Conservation (phyloP, 1,284 basidiomycete genomes). For the Gymnopus androsaceus region DNA sequence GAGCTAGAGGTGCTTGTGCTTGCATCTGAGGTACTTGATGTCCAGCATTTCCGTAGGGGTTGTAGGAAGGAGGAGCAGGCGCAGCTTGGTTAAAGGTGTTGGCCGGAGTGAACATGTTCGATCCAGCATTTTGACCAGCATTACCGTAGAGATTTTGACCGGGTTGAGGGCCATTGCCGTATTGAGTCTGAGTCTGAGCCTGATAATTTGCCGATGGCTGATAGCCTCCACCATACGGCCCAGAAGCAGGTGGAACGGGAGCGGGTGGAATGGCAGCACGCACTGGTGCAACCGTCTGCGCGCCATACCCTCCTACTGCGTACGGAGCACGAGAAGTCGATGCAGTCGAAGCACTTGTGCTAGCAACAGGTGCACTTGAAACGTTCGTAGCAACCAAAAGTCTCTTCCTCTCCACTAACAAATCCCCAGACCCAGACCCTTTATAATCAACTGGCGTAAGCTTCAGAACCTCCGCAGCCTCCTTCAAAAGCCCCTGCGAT, state of each 20-base stretch:
- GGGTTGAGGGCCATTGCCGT: neutral
- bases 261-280: constrained; percentile 23
- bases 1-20: constrained; percentile 25
- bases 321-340: constrained; percentile 11
- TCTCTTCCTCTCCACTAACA: constrained; percentile 66
- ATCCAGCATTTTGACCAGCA: constrained; percentile 22
- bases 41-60: constrained; percentile 25
- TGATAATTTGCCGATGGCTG: neutral
- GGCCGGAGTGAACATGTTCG: constrained; percentile 22
- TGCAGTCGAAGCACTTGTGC: constrained; percentile 10
- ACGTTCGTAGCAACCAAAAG: constrained; percentile 51
- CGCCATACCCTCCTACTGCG: constrained; percentile 14
- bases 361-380: constrained; percentile 26
- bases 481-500: constrained; percentile 84
- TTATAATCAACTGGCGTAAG: constrained; percentile 83
- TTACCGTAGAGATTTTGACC: constrained; percentile 2
- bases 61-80: constrained; percentile 21
- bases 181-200: neutral
- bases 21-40: constrained; percentile 43
- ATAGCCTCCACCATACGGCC: neutral
- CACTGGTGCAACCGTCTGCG: constrained; percentile 14
- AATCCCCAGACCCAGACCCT: constrained; percentile 57
- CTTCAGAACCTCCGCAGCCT: constrained; percentile 82
- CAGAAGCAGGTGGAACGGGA: constrained; percentile 13
- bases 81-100: constrained; percentile 18